Percentiles rank a stretch among this genome's conserved stretches.
phyloP scores from a whole-genome alignment of 306 rosid genomes.

The Rosa lucieae region DNA sequence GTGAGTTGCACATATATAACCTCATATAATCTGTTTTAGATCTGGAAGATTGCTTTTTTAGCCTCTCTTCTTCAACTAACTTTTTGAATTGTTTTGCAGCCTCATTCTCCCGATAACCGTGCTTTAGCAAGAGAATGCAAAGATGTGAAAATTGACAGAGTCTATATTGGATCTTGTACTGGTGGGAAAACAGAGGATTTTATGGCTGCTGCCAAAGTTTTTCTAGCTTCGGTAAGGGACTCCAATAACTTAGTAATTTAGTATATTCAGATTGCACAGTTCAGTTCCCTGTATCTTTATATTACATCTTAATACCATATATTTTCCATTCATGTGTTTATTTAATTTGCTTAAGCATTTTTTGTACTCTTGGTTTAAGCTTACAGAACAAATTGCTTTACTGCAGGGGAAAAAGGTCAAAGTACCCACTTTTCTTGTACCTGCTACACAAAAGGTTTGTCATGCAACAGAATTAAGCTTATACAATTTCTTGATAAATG shows the following conservation, averaged over 20 bases:
- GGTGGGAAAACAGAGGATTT: slow-evolving; percentile 92
- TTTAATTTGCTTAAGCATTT: not conserved
- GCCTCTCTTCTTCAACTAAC: slow-evolving; percentile 19
- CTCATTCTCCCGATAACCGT: slow-evolving; percentile 95
- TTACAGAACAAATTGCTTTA: slow-evolving; percentile 17
- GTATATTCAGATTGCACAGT: not conserved
- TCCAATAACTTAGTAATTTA: not conserved
- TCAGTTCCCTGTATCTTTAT: not conserved
- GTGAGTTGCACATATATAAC: slow-evolving; percentile 32
- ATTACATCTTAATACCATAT: not conserved
- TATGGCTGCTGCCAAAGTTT: slow-evolving; percentile 80
- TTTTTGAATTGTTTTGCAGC: slow-evolving; percentile 50
- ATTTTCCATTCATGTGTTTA: not conserved
- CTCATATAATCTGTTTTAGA: not conserved
- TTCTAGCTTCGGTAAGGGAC: slow-evolving; percentile 68
- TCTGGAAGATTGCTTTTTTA: not conserved
- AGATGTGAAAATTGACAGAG: slow-evolving; percentile 92
- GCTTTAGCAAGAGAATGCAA: slow-evolving; percentile 95
- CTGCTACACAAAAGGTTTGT: slow-evolving; percentile 95
- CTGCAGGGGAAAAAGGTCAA: slow-evolving; percentile 85
- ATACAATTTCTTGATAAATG: slow-evolving; percentile 6
- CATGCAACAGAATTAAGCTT: slow-evolving; percentile 5
- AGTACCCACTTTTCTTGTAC: slow-evolving; percentile 97
- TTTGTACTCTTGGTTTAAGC: slow-evolving; percentile 1
- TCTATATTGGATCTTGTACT: slow-evolving; percentile 93